These are phyloP conservation scores for Neopestalotiopsis clavispora DNA, from an alignment of 2,329 filamentous ascomycete species.

Conservation along the genomic window DNA sequence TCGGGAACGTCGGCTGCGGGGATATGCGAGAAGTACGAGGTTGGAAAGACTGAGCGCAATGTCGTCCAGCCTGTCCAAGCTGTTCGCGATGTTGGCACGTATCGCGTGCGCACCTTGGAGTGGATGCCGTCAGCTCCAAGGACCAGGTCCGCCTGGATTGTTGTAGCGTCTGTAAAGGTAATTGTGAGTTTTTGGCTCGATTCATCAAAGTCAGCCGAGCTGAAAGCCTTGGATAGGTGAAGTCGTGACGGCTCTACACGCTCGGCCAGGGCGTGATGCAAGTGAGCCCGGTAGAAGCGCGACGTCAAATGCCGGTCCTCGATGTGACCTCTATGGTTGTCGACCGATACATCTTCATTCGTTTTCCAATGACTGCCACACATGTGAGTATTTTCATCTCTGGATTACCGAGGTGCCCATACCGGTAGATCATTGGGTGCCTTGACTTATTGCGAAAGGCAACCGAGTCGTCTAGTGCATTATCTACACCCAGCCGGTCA, in stretches of 20 bases:
- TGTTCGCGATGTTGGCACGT: conserved; percentile 45
- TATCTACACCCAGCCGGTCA: conserved; percentile 52
- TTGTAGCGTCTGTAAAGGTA: conserved; percentile 52
- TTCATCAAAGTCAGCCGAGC: conserved; percentile 37
- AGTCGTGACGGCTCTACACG: conserved; percentile 47
- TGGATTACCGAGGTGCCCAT: conserved; percentile 15
- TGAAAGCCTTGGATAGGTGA: conserved; percentile 48
- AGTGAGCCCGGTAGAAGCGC: conserved; percentile 52
- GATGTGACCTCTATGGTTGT: conserved; percentile 44
- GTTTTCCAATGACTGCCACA: conserved; percentile 44
- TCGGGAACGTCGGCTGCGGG: conserved; percentile 37
- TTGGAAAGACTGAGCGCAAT: conserved; percentile 50
- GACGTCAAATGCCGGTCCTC: conserved; percentile 45
- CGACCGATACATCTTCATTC: conserved; percentile 49
- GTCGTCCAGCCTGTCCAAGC: conserved; percentile 49
- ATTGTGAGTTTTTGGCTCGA: conserved; percentile 38
- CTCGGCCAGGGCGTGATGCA: conserved; percentile 52
- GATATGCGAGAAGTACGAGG: conserved; percentile 43
- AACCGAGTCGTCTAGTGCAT: conserved; percentile 46
- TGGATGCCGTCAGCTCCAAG: conserved; percentile 60
- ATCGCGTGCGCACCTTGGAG: conserved; percentile 48
- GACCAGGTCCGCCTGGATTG: conserved; percentile 48
- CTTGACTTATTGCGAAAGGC: conserved; percentile 46
- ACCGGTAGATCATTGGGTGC: conserved; percentile 51
- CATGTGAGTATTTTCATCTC: background rate